phyloP scores from a whole-genome alignment of 2,329 filamentous ascomycete species.

The Monosporascus sp. region DNA sequence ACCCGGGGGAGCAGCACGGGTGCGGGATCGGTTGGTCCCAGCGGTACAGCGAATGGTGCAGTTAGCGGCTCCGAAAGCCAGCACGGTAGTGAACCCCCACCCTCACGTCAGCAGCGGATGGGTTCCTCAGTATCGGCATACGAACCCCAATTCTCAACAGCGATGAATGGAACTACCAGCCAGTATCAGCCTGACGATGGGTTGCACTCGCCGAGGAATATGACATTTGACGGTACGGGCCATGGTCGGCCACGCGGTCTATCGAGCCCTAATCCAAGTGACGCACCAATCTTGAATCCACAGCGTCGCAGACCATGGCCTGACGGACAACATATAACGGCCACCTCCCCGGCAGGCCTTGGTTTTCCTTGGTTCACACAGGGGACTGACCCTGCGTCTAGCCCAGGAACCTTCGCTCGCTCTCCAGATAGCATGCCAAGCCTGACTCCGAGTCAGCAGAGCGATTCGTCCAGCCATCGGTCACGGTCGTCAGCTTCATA shows the following conservation, averaged over 20 bases:
- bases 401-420: constrained; percentile 11
- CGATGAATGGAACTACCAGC: constrained; percentile 29
- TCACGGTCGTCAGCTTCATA: constrained; percentile 21
- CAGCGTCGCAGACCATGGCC: constrained; percentile 15
- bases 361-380: constrained; percentile 13
- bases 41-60: constrained; percentile 34
- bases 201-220: constrained; percentile 37
- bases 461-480: constrained; percentile 8
- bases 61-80: constrained; percentile 44
- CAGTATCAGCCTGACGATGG: constrained; percentile 37
- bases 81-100: constrained; percentile 44
- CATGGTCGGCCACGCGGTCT: constrained; percentile 18
- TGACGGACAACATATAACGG: constrained; percentile 15
- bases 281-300: constrained; percentile 16
- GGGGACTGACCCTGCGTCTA: constrained; percentile 16
- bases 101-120: constrained; percentile 41
- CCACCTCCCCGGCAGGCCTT: constrained; percentile 6
- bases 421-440: constrained; percentile 21
- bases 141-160: constrained; percentile 40
- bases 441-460: constrained; percentile 14
- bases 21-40: constrained; percentile 34
- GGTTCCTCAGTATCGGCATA: constrained; percentile 42
- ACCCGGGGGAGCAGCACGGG: constrained; percentile 36
- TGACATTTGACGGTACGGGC: constrained; percentile 29
- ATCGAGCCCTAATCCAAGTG: constrained; percentile 23